Evolutionary conservation across 306 rosid genomes (phyloP).

Genomic region (Cicer chorassanicum): DNA sequence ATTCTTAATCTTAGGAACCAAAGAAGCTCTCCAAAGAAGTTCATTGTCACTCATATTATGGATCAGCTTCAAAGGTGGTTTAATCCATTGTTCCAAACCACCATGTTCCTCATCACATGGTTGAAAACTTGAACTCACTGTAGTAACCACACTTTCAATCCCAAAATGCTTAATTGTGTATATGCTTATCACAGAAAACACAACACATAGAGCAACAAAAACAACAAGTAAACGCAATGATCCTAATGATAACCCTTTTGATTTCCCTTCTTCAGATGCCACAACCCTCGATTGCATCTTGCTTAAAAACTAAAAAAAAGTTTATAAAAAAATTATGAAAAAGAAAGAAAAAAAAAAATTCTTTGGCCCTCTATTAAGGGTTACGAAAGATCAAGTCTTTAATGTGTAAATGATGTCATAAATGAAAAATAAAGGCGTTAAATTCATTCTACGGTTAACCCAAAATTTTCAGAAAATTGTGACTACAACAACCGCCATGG

Average conservation of each 20-base stretch:
- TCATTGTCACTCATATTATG: constrained; percentile 81
- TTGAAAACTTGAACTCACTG: constrained; percentile 58
- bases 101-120: constrained; percentile 66
- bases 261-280: constrained; percentile 77
- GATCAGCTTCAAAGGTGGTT: constrained; percentile 63
- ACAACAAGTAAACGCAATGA: constrained; percentile 62
- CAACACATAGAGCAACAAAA: constrained; percentile 67
- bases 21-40: constrained; percentile 84
- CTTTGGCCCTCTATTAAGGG: constrained; percentile 26
- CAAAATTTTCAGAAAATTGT: not conserved
- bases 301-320: not conserved
- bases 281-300: constrained; percentile 78
- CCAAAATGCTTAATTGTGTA: constrained; percentile 81
- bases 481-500: not conserved
- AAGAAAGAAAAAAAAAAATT: not conserved
- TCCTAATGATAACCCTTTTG: constrained; percentile 71
- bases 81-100: constrained; percentile 69
- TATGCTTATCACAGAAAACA: constrained; percentile 71
- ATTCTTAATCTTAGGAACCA: constrained; percentile 60
- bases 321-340: not conserved
- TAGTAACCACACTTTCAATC: constrained; percentile 54
- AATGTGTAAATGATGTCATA: constrained; percentile 8
- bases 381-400: constrained; percentile 33
- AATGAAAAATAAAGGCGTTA: constrained; percentile 29
- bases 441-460: not conserved